phyloP scores from a whole-genome alignment of 345 rosid species.

The Eucalyptus caleyi region DNA sequence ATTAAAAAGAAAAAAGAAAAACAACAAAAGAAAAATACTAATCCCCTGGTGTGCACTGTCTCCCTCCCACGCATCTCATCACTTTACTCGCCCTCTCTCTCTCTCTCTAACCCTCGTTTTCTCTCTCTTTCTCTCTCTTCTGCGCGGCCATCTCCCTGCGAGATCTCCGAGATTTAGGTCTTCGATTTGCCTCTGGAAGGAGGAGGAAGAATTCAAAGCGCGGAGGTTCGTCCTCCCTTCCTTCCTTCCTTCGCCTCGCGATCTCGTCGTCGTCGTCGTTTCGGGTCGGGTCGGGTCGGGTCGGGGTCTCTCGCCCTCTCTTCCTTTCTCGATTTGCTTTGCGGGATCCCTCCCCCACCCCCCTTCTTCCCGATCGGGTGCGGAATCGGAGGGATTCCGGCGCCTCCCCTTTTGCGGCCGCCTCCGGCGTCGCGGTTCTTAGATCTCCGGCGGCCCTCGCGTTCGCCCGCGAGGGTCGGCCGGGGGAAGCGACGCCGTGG shows the following conservation, averaged over 20 bases:
- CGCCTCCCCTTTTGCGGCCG: no score
- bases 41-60: neutral
- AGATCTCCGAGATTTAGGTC: neutral
- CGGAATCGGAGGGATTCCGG: no score
- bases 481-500: neutral
- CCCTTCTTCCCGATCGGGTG: no score
- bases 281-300: neutral
- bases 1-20: neutral
- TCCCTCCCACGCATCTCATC: neutral
- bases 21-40: neutral
- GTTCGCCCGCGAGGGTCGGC: neutral
- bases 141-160: neutral
- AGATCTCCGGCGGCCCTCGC: no score
- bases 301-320: neutral
- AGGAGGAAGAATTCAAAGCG: neutral
- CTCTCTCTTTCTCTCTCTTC: neutral
- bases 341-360: no score
- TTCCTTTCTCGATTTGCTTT: no score
- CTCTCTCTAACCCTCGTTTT: neutral
- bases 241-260: neutral
- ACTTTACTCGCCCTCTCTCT: neutral
- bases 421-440: no score
- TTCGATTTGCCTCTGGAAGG: neutral
- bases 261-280: neutral
- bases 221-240: neutral